Conservation (phyloP, 2,329 filamentous ascomycete species). For the Acephala macrosclerotiorum region DNA sequence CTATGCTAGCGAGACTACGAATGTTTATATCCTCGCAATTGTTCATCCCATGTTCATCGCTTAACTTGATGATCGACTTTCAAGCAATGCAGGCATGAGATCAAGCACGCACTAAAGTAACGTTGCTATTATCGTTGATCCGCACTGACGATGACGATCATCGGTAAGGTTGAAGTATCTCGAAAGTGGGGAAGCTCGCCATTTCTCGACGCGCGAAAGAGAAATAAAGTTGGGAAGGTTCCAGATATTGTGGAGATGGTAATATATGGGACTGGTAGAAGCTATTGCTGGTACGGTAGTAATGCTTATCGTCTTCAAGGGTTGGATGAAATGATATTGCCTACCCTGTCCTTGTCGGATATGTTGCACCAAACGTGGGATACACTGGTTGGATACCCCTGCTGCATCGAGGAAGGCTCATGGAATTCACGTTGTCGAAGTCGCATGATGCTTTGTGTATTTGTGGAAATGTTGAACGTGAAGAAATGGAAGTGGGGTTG, state of each 20-base stretch:
- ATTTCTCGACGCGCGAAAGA: slow-evolving; percentile 4
- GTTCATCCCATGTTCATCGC: background rate
- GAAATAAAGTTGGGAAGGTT: background rate
- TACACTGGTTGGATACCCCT: background rate
- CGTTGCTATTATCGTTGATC: slow-evolving; percentile 23
- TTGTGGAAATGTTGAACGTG: background rate
- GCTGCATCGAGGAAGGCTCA: background rate
- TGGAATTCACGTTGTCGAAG: background rate
- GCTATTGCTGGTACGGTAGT: background rate
- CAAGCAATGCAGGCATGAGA: background rate
- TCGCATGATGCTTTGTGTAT: no score
- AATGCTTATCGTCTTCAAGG: background rate
- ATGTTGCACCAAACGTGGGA: background rate
- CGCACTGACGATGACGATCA: slow-evolving; percentile 22
- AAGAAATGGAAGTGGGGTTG: background rate
- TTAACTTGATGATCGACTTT: background rate
- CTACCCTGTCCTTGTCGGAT: background rate
- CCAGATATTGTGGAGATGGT: background rate
- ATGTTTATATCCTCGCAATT: slow-evolving; percentile 2
- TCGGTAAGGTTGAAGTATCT: slow-evolving; percentile 11
- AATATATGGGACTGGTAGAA: background rate
- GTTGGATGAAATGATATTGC: background rate
- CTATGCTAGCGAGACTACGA: background rate
- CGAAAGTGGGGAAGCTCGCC: slow-evolving; percentile 22
- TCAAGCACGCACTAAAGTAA: slow-evolving; percentile 18